Conservation (phyloP, 2,329 filamentous ascomycete species). For the Lasiodiplodia citricola region DNA sequence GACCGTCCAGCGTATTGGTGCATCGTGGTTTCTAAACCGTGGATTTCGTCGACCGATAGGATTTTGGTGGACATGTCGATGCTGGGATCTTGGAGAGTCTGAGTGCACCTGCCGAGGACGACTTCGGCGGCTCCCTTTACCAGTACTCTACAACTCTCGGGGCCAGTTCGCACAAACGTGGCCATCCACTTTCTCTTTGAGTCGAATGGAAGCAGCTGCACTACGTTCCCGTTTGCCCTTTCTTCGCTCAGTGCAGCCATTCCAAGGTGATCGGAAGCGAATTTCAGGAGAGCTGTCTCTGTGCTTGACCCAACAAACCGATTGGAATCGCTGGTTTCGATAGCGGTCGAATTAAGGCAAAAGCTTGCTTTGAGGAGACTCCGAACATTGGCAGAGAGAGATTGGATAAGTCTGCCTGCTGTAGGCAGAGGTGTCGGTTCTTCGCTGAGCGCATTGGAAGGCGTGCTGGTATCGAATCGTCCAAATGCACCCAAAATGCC, state of each 20-base stretch:
- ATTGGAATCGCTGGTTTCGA: conserved; percentile 55
- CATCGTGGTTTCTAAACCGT: conserved; percentile 44
- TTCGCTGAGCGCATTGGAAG: too few species aligned
- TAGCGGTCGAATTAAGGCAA: conserved; percentile 51
- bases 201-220: conserved; percentile 65
- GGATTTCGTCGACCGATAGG: conserved; percentile 63
- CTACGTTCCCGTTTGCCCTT: conserved; percentile 65
- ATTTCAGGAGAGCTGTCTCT: conserved; percentile 74
- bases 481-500: too few species aligned
- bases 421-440: too few species aligned
- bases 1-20: neutral
- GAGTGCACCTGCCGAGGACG: conserved; percentile 40
- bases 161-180: conserved; percentile 61
- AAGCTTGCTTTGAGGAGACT: conserved; percentile 56
- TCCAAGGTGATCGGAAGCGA: conserved; percentile 68
- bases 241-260: conserved; percentile 67
- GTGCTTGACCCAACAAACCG: conserved; percentile 77
- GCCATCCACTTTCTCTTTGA: conserved; percentile 73
- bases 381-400: too few species aligned
- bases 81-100: neutral
- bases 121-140: conserved; percentile 60
- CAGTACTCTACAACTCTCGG: conserved; percentile 61
- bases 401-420: too few species aligned
- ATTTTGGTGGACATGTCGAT: conserved; percentile 36
- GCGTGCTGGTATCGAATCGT: too few species aligned